Conservation (phyloP, 176 grass and related monocot species). For the Zizania latifolia region DNA sequence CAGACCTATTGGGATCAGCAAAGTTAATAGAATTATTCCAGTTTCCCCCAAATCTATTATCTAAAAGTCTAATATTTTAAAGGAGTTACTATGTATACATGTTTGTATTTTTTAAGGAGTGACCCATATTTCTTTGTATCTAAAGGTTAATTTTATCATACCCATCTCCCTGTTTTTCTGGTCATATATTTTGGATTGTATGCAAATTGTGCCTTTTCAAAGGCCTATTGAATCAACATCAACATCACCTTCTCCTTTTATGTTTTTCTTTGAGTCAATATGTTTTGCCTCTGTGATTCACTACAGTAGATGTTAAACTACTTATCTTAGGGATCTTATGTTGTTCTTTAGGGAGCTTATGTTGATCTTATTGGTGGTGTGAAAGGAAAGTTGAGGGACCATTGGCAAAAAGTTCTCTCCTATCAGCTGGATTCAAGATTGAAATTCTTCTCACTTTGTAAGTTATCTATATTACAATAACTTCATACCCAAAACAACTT, state of each 20-base stretch:
- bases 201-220: not conserved
- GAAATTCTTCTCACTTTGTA: slow-evolving; percentile 68
- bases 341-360: slow-evolving; percentile 32
- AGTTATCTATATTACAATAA: slow-evolving; percentile 23
- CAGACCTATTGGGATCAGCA: too few relatives aligned
- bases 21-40: too few relatives aligned
- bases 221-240: not conserved
- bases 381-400: slow-evolving; percentile 49
- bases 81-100: not conserved
- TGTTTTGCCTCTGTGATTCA: not conserved
- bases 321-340: slow-evolving; percentile 36
- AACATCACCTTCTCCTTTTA: not conserved
- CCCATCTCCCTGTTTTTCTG: not conserved
- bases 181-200: not conserved
- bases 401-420: slow-evolving; percentile 46
- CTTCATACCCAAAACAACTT: not conserved
- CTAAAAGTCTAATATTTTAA: not conserved
- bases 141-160: not conserved
- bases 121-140: not conserved
- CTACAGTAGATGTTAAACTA: too few relatives aligned
- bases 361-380: slow-evolving; percentile 35
- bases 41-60: too few relatives aligned
- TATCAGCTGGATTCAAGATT: slow-evolving; percentile 42
- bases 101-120: not conserved
- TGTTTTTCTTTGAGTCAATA: not conserved